Percentiles rank a stretch among this genome's conserved stretches.
Evolutionary conservation across 192 early-diverging fungal species (phyloP).

Genomic region (Backusella macrospora): DNA sequence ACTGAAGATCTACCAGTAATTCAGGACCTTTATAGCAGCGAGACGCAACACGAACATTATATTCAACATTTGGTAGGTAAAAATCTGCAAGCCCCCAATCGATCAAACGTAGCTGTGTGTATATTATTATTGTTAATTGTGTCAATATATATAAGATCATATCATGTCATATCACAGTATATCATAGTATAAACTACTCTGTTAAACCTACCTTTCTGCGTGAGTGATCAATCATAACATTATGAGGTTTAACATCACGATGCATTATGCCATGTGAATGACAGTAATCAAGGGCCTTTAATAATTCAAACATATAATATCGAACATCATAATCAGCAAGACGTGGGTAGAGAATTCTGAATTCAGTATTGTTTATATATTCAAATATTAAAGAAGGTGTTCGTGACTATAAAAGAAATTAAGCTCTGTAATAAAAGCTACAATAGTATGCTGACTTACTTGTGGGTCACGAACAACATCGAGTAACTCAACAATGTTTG

Average conservation of each 20-base stretch:
- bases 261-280: conserved; percentile 99
- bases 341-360: conserved; percentile 93
- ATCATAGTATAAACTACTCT: background rate
- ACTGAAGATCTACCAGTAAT: conserved; percentile 94
- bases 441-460: conserved; percentile 41
- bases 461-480: conserved; percentile 96
- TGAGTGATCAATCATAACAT: conserved; percentile 99
- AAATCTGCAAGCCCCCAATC: conserved; percentile 99
- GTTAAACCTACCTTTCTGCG: conserved; percentile 60
- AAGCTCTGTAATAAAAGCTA: background rate
- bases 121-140: background rate
- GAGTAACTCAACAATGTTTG: conserved; percentile 88
- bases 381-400: conserved; percentile 98
- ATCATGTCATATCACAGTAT: background rate
- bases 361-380: conserved; percentile 96
- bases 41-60: conserved; percentile 98
- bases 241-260: conserved; percentile 98
- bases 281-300: conserved; percentile 97
- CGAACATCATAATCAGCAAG: conserved; percentile 94
- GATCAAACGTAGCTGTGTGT: conserved; percentile 80
- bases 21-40: conserved; percentile 99
- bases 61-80: conserved; percentile 93
- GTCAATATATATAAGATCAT: background rate
- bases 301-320: conserved; percentile 95
- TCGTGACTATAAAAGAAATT: conserved; percentile 64